A percentile compares a stretch with the other conserved stretches of the same genome.
Evolutionary conservation across 192 early-diverging fungal genomes (phyloP).

Genomic region (Coemansia sp.): DNA sequence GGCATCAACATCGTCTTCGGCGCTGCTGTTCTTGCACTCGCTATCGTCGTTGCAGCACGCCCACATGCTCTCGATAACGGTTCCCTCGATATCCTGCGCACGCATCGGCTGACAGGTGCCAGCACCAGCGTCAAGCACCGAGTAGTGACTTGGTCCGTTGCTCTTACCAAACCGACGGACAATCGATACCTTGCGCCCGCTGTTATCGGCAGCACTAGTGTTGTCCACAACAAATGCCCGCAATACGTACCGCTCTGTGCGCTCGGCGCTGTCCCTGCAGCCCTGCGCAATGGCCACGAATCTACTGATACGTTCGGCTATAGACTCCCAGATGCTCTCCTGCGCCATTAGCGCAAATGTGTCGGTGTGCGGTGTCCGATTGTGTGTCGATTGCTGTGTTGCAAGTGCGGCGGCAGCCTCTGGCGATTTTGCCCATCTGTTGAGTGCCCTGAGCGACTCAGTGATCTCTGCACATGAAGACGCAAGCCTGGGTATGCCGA

Average conservation of each 20-base stretch:
- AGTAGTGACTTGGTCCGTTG: conserved; percentile 23
- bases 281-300: background rate
- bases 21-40: conserved; percentile 19
- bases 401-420: background rate
- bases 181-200: conserved; percentile 6
- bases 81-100: conserved; percentile 26
- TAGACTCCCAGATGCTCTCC: conserved; percentile 1
- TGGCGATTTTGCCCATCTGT: conserved; percentile 10
- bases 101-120: conserved; percentile 33
- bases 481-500: conserved; percentile 7
- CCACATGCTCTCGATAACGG: conserved; percentile 48
- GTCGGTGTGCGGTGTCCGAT: background rate
- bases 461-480: conserved; percentile 6
- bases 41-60: conserved; percentile 42
- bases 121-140: conserved; percentile 14
- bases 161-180: conserved; percentile 43
- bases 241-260: conserved; percentile 23
- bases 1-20: background rate
- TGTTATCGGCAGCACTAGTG: background rate
- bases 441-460: conserved; percentile 6
- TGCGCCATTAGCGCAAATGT: background rate
- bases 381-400: background rate
- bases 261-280: conserved; percentile 6
- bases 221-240: conserved; percentile 31
- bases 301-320: conserved; percentile 9